Conservation (phyloP, 2,329 filamentous ascomycete genomes). For the Exophiala oligosperma region DNA sequence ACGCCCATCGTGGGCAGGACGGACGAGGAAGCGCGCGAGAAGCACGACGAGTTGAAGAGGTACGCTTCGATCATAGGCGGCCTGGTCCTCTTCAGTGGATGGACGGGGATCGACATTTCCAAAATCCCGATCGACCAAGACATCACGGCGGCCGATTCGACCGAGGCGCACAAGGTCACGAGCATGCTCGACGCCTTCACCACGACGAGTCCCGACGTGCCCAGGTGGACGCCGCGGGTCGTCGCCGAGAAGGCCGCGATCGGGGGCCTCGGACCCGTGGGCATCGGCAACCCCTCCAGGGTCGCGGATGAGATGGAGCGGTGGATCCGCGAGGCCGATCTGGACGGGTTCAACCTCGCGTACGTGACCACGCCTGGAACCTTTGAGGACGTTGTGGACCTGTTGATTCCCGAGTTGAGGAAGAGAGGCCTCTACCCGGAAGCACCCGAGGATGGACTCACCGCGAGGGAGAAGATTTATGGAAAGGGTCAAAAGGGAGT, state of each 20-base stretch:
- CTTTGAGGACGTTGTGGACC: slow-evolving; percentile 53
- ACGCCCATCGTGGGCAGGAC: slow-evolving; percentile 53
- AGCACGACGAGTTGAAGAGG: slow-evolving; percentile 52
- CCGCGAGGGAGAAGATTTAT: slow-evolving; percentile 62
- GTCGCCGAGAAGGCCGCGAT: slow-evolving; percentile 49
- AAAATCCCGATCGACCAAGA: slow-evolving; percentile 59
- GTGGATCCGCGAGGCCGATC: slow-evolving; percentile 68
- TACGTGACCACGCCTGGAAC: slow-evolving; percentile 54
- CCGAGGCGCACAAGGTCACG: slow-evolving; percentile 53
- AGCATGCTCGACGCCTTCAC: slow-evolving; percentile 53
- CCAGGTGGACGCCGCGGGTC: slow-evolving; percentile 40
- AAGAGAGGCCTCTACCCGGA: slow-evolving; percentile 40
- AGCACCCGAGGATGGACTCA: slow-evolving; percentile 42
- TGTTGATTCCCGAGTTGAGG: slow-evolving; percentile 50
- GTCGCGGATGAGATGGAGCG: slow-evolving; percentile 68
- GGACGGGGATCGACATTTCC: slow-evolving; percentile 62
- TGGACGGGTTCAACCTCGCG: slow-evolving; percentile 69
- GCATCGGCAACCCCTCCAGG: slow-evolving; percentile 59
- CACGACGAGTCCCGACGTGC: slow-evolving; percentile 48
- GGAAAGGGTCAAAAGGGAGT: slow-evolving; percentile 59
- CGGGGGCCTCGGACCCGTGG: slow-evolving; percentile 51
- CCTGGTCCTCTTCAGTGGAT: slow-evolving; percentile 57
- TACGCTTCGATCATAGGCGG: slow-evolving; percentile 57
- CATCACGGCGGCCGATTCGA: slow-evolving; percentile 55
- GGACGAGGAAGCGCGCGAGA: slow-evolving; percentile 55